These are phyloP conservation scores for Crepidotus variabilis DNA, from an alignment of 768 basidiomycete genomes.

Conservation along the genomic window DNA sequence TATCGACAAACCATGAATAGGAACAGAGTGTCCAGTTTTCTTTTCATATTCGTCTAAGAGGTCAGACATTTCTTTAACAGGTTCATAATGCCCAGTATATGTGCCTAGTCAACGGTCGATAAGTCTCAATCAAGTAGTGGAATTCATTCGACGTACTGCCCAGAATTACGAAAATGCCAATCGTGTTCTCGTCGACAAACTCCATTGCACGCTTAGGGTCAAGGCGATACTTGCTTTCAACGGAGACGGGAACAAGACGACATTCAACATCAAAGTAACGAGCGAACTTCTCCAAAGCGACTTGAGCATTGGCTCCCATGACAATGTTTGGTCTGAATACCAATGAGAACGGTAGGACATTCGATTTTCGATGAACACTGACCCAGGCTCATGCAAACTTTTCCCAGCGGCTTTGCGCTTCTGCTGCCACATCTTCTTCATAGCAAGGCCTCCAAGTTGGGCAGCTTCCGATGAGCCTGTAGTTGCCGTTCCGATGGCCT, in stretches of 20 bases:
- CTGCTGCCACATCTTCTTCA: constrained; percentile 72
- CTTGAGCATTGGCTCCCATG: constrained; percentile 72
- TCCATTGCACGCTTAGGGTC: constrained; percentile 62
- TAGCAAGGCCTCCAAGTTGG: constrained; percentile 70
- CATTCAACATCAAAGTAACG: constrained; percentile 70
- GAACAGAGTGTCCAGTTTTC: constrained; percentile 56
- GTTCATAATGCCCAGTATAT: constrained; percentile 74
- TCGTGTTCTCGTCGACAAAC: constrained; percentile 70
- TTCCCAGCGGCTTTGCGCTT: constrained; percentile 62
- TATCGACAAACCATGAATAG: constrained; percentile 62
- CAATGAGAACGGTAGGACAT: neutral
- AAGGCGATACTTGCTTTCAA: constrained; percentile 51
- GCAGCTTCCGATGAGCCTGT: constrained; percentile 72
- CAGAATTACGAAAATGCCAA: constrained; percentile 59
- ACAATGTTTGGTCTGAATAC: constrained; percentile 54
- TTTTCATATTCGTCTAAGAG: constrained; percentile 62
- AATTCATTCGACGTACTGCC: constrained; percentile 26
- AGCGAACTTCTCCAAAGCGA: constrained; percentile 70
- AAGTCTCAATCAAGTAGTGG: constrained; percentile 30
- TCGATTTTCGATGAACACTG: constrained; percentile 8
- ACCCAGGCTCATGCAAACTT: constrained; percentile 78
- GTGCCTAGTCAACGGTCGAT: constrained; percentile 27
- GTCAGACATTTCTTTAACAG: constrained; percentile 81
- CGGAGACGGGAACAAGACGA: constrained; percentile 43
- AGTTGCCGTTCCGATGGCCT: constrained; percentile 68